Evolutionary conservation across 2,329 filamentous ascomycete genomes (phyloP), one percentile per base, ranked within the genome.

Genomic region (Stagonosporopsis vannaccii): DNA sequence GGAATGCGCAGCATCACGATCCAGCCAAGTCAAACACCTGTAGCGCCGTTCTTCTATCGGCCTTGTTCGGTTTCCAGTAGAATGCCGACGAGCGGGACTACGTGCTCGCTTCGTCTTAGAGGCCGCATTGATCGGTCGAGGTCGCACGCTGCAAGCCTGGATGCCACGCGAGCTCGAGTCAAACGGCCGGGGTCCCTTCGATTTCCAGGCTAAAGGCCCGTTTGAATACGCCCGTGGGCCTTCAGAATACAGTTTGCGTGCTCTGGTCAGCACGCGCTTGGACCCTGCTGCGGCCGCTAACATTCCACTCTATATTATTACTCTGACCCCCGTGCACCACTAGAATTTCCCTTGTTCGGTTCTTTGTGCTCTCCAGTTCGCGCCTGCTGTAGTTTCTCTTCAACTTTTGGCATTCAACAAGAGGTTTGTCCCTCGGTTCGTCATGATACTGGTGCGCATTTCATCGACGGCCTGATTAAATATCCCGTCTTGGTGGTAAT

Each of bases 221-320:
- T 46, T 42, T 30, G 36, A 19, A 17, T 30, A 26, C 36, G 22
- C 25, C 26, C 8, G 28, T 41, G n/a, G 26, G n/a, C 12, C 25
- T 37, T 12, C 5, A 47, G 47, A 40, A 46, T 47, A 33, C 40
- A 11, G 23, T 46, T 26, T 47, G 47, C 47, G 42, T 51, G 28
- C 41, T 20, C 11, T 22, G 39, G 37, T 56, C 43, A 48, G 47
- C 43, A 51, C n/a, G 36, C 53, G 53, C 53, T 37, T 32, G 37
- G 53, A 42, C 48, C 48, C 36, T 35, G 47, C 51, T 49, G 56
- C 52, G 42, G 55, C 49, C 51, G 46, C 36, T 37, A 41, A 42
- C 43, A 41, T 43, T 33, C 17, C 19, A 22, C 15, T 42, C 35
- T 73, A 72, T 69, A 70, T 71, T 63, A 69, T 60, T 51, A 56